Base-by-base conservation (phyloP, 345 rosid genomes). In the Murraya koenigii region DNA sequence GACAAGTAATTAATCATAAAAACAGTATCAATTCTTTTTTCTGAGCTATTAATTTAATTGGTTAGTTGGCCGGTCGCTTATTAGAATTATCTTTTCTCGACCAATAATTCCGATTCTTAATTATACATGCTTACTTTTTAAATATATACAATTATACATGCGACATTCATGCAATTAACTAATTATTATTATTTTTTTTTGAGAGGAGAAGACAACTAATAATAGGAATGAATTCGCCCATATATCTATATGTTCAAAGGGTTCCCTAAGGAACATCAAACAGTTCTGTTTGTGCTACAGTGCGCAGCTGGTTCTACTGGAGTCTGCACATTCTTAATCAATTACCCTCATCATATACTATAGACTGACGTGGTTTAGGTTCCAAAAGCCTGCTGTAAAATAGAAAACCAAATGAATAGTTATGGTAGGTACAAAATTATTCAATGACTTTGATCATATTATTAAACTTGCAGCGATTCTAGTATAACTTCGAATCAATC, bases 1-100 rank as follows among this genome's bases (percentile, higher is more conserved):
- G 92, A 91, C 92, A 91, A 89, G 96, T 91, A 91, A 91, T 86
- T 87, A 80, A 76, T 75, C 84, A 76, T 77, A 83, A 79, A 81
- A 80, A 80, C n/a, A 64, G 93, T 89, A 86, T 84, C 90, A 78
- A 84, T 88, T 85, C 88, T 85, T 81, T 70, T 85, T 86, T 87
- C 90, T 77, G 59, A 80, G 63, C 84, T 78, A 72, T 76, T 72
- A 64, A 64, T 74, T 77, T 69, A 77, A 66, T 72, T 63, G 77
- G 77, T 77, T 66, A 69, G 77, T 75, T 78, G 79, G 83, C 72
- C 54, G 20, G n/a, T 52, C 22, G 49, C 56, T 20, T 69, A 13
- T 1, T 44, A 44, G 17, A n/a, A 26, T 52, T 23, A 23, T 58
- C 33, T 39, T 41, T 25, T 76, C 23, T 47, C 36, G 39, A 36